Evolutionary conservation across 1,284 basidiomycete species (phyloP), one percentile per base, ranked within the genome.

Genomic region (Apiotrichum sp.): DNA sequence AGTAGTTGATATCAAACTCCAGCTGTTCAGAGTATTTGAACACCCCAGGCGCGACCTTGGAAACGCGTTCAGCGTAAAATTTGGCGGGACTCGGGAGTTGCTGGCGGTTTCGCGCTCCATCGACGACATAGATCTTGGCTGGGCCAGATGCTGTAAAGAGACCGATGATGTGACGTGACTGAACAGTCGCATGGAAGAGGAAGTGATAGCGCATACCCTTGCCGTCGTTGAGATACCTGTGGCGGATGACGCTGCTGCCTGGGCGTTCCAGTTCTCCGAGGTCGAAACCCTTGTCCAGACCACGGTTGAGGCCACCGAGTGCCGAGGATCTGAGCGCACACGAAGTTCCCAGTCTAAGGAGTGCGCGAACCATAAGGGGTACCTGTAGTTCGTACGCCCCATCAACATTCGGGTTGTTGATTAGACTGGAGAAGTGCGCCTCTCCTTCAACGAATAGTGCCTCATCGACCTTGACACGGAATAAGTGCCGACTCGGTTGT

Each of bases 331-430:
- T 84, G 39, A 88, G 79, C 0, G 81, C 79, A 69, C 93, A 97
- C 1, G 86, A 84, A 57, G 87, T 88, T 1, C 96, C 96, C 14
- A 98, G 80, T 59, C 83, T 85, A 33, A 98, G 78, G 16, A 98
- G 74, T 3, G 87, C 91, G 34, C 96, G 87, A 55, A 89, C 82
- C 43, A 88, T 78, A 10, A 96, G 81, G 1, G 96, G 92, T 10
- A 99, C 81, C 80, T 98, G 91, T 40, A 88, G 81, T 77, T 99
- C 96, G 69, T 88, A 99, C 2, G 97, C 88, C 2, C 92, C 93
- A 64, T 98, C 93, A 7, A 98, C 90, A 69, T 91, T 93, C 0
- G 93, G 89, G 67, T 95, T 89, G 71, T 96, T 97, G 61, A 86
- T 89, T 52, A 98, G 80, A 66, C 90, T 86, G 36, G 91, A 87